Conservation (phyloP, 805 yeast genomes). For the Lachancea thermotolerans region DNA sequence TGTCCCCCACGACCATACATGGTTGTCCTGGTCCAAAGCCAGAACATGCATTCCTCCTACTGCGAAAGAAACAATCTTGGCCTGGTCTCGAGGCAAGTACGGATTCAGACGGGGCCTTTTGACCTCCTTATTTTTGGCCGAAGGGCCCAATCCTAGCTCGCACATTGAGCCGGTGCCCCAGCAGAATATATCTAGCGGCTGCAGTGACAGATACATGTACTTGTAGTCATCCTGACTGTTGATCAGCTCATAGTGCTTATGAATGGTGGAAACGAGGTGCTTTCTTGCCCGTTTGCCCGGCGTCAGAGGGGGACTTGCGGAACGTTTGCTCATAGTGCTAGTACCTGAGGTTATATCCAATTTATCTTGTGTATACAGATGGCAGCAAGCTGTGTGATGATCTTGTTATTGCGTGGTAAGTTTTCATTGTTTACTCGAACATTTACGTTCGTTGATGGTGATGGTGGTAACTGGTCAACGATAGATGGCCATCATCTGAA, state of each 20-base stretch:
- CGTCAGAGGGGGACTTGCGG: conserved; percentile 11
- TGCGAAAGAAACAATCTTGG: conserved; percentile 75
- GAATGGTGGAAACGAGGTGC: conserved; percentile 10
- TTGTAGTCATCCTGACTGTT: conserved; percentile 32
- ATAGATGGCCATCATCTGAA: no score
- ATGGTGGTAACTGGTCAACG: no score
- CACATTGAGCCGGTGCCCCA: conserved; percentile 98
- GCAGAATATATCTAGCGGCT: conserved; percentile 69
- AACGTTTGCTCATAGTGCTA: conserved; percentile 23
- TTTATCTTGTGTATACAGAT: not conserved
- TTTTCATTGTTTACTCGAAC: no score
- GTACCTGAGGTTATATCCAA: no score
- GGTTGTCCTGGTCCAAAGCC: conserved; percentile 69
- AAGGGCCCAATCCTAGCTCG: conserved; percentile 95
- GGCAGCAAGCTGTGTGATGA: no score
- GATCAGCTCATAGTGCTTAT: conserved; percentile 15
- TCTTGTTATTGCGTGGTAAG: no score
- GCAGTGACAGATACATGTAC: conserved; percentile 26
- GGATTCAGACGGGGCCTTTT: conserved; percentile 94
- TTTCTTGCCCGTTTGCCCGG: conserved; percentile 9
- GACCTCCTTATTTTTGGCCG: conserved; percentile 84
- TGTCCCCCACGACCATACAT: conserved; percentile 98
- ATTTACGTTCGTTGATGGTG: no score
- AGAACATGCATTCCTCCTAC: conserved; percentile 95
- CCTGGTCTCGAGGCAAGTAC: conserved; percentile 51